These are phyloP conservation scores for Euphorbia pulcherrima DNA, from an alignment of 345 rosid genomes.

Conservation along the genomic window DNA sequence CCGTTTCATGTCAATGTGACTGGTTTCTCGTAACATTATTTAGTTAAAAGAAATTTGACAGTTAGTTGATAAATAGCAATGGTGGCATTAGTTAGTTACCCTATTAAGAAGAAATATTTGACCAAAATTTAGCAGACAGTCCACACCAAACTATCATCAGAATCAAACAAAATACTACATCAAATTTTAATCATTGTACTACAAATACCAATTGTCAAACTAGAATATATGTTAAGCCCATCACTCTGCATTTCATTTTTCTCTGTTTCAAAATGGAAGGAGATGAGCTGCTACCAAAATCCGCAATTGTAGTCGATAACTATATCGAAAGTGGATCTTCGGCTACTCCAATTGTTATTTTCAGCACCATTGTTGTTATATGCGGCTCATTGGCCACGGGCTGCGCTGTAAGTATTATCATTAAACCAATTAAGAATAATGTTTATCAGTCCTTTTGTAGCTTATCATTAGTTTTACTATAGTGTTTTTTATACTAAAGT, in stretches of 20 bases:
- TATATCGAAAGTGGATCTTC: neutral
- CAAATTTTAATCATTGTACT: neutral
- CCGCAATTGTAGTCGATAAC: neutral
- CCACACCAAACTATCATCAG: neutral
- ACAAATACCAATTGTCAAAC: neutral
- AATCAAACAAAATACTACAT: neutral
- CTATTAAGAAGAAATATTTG: no score
- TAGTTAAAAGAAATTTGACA: no score
- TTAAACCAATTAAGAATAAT: no score
- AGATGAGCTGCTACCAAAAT: no score
- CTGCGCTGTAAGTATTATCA: conserved; percentile 43
- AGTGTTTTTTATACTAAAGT: neutral
- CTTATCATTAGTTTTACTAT: neutral
- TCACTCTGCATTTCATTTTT: no score
- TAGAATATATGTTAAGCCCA: neutral
- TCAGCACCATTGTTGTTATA: conserved; percentile 44
- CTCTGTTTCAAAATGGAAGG: neutral
- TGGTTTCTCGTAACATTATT: no score
- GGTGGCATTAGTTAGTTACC: no score
- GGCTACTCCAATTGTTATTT: conserved; percentile 7
- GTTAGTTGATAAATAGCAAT: no score
- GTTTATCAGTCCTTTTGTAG: neutral
- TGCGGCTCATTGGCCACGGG: conserved; percentile 42
- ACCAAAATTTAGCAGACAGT: neutral
- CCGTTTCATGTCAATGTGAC: no score